Evolutionary conservation across 2,329 filamentous ascomycete species (phyloP).

Genomic region (Hymenoscyphus salicellus): DNA sequence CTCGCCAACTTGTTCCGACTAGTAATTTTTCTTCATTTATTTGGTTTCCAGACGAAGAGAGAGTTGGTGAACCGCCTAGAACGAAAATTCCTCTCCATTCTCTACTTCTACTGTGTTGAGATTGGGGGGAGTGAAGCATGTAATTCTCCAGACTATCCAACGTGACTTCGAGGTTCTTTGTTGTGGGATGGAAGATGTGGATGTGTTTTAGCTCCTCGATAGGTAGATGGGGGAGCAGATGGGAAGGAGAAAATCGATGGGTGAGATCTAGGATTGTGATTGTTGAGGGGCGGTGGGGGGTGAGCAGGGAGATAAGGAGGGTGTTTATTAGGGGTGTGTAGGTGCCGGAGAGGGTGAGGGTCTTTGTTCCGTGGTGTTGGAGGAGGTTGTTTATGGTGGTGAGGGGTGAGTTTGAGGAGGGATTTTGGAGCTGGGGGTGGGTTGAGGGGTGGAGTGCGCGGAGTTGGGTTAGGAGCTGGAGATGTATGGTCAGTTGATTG

Average conservation of each 20-base stretch:
- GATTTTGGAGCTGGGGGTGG: constrained; percentile 5
- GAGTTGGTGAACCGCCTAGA: constrained; percentile 19
- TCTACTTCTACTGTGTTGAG: constrained; percentile 29
- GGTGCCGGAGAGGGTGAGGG: constrained; percentile 50
- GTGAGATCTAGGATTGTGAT: constrained; percentile 56
- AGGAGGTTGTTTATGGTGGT: constrained; percentile 47
- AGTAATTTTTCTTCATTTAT: constrained; percentile 12
- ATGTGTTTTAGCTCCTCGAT: constrained; percentile 29
- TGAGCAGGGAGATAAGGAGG: constrained; percentile 51
- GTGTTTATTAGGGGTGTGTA: constrained; percentile 55
- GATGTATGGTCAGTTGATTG: background rate
- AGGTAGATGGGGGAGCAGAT: constrained; percentile 16
- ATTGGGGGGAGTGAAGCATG: constrained; percentile 28
- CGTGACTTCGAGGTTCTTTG: constrained; percentile 23
- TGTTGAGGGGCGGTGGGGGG: constrained; percentile 37
- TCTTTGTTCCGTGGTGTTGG: constrained; percentile 46
- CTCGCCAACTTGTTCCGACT: constrained; percentile 30
- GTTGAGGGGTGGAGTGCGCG: constrained; percentile 11
- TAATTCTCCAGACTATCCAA: constrained; percentile 30
- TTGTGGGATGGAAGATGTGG: constrained; percentile 29
- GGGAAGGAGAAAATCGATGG: constrained; percentile 50
- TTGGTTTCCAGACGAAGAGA: background rate
- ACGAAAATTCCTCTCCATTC: constrained; percentile 34
- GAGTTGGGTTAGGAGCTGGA: constrained; percentile 23
- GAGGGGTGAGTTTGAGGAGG: constrained; percentile 34